Percentiles rank a stretch among this genome's conserved stretches.
Evolutionary conservation across 495 filamentous ascomycete species (phyloP).

Genomic region (Pyrenopolyporus hunteri): DNA sequence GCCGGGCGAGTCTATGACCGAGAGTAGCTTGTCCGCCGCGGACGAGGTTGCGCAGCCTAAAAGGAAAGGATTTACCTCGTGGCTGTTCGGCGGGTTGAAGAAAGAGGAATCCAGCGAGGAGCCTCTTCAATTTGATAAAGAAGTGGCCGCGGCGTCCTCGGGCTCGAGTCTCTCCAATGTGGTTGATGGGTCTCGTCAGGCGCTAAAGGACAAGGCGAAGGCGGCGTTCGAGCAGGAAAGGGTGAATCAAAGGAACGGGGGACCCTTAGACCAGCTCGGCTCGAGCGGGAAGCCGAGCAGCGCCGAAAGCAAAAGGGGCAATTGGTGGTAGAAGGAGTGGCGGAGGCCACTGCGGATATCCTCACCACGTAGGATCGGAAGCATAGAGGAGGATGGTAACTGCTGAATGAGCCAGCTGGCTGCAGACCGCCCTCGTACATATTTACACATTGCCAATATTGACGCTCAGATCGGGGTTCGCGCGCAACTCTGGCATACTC

Average conservation of each 20-base stretch:
- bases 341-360: not conserved
- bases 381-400: not conserved
- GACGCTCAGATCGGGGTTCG: not conserved
- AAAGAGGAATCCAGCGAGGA: conserved; percentile 61
- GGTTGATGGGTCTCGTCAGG: conserved; percentile 13
- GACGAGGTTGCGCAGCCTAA: conserved; percentile 47
- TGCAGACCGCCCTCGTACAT: not conserved
- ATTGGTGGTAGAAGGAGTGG: conserved; percentile 36
- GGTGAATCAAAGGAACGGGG: conserved; percentile 55
- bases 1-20: conserved; percentile 34
- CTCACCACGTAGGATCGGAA: not conserved
- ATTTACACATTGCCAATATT: not conserved
- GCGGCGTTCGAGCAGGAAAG: conserved; percentile 58
- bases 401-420: not conserved
- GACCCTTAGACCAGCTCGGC: conserved; percentile 55
- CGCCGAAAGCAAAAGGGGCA: conserved; percentile 35
- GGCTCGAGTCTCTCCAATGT: conserved; percentile 26
- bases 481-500: conserved; percentile 3
- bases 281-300: conserved; percentile 21
- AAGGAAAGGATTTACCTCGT: conserved; percentile 37
- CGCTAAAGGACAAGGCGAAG: conserved; percentile 44
- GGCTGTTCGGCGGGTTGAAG: conserved; percentile 58
- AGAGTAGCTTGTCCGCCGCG: conserved; percentile 16
- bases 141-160: conserved; percentile 1
- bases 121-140: conserved; percentile 35